Conservation (phyloP, 768 basidiomycete genomes). For the Lactarius deliciosus region DNA sequence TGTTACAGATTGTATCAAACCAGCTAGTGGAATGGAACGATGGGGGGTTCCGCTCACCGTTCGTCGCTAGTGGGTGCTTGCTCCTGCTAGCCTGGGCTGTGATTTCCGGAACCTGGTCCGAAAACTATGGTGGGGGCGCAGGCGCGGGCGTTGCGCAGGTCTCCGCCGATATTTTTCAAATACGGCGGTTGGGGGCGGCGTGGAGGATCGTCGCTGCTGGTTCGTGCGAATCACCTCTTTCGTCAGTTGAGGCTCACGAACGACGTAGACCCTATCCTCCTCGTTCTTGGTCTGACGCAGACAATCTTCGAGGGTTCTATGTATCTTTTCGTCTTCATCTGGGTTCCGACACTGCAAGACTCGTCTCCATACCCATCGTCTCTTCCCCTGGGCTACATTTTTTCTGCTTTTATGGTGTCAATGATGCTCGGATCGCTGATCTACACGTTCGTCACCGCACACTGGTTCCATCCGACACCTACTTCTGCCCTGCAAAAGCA, state of each 20-base stretch:
- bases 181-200: slow-evolving; percentile 53
- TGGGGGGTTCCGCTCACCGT: slow-evolving; percentile 58
- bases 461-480: slow-evolving; percentile 32
- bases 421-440: slow-evolving; percentile 80
- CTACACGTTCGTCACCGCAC: slow-evolving; percentile 51
- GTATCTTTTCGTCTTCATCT: slow-evolving; percentile 83
- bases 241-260: background rate
- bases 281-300: slow-evolving; percentile 69
- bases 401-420: slow-evolving; percentile 76
- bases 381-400: slow-evolving; percentile 76
- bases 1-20: slow-evolving; percentile 39
- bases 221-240: slow-evolving; percentile 5
- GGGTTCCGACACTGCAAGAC: slow-evolving; percentile 77
- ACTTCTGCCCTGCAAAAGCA: slow-evolving; percentile 23
- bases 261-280: slow-evolving; percentile 53
- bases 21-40: slow-evolving; percentile 52
- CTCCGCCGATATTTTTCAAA: slow-evolving; percentile 47
- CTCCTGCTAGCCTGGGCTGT: slow-evolving; percentile 55
- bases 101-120: slow-evolving; percentile 59
- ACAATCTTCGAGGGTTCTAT: slow-evolving; percentile 84
- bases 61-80: slow-evolving; percentile 59
- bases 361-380: slow-evolving; percentile 40
- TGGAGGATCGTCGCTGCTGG: slow-evolving; percentile 49
- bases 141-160: slow-evolving; percentile 30
- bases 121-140: slow-evolving; percentile 61